phyloP scores from a whole-genome alignment of 2,329 filamentous ascomycete genomes.

The Aspergillus sp. region DNA sequence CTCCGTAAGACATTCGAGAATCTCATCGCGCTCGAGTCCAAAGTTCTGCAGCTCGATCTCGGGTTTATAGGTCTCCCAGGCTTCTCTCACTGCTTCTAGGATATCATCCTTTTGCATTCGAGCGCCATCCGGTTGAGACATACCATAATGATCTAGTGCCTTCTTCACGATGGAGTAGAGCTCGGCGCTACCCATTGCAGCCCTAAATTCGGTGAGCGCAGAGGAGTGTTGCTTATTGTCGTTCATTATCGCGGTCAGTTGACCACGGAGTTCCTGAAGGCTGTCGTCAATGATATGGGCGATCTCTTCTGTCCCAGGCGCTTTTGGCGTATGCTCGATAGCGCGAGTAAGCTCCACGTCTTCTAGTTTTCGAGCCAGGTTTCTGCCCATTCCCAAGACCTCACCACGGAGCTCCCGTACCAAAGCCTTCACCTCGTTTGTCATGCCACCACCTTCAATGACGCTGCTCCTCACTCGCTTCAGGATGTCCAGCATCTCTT shows the following conservation, averaged over 20 bases:
- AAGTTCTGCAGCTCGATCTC: constrained; percentile 90
- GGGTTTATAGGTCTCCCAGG: constrained; percentile 92
- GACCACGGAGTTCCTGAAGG: constrained; percentile 78
- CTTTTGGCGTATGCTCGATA: constrained; percentile 50
- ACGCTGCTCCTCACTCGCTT: constrained; percentile 90
- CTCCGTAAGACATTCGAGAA: constrained; percentile 83
- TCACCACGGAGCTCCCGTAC: constrained; percentile 89
- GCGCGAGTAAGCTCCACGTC: constrained; percentile 60
- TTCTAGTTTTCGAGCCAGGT: constrained; percentile 78
- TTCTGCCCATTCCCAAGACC: constrained; percentile 90
- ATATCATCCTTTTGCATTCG: constrained; percentile 80
- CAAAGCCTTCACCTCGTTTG: constrained; percentile 87
- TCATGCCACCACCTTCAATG: constrained; percentile 82
- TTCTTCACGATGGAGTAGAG: constrained; percentile 83
- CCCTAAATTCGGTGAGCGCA: constrained; percentile 65
- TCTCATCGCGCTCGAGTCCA: constrained; percentile 86
- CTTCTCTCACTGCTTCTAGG: constrained; percentile 82
- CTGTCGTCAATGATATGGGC: constrained; percentile 78
- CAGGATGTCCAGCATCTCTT: constrained; percentile 82
- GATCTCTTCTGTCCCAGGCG: constrained; percentile 69
- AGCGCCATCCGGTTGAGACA: constrained; percentile 60
- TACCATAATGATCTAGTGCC: constrained; percentile 63
- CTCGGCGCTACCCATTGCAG: constrained; percentile 76
- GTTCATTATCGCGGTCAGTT: constrained; percentile 78
- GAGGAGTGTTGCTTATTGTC: constrained; percentile 74